phyloP scores from a whole-genome alignment of 2,329 filamentous ascomycete genomes.

The Chaetoscypha palmicola region DNA sequence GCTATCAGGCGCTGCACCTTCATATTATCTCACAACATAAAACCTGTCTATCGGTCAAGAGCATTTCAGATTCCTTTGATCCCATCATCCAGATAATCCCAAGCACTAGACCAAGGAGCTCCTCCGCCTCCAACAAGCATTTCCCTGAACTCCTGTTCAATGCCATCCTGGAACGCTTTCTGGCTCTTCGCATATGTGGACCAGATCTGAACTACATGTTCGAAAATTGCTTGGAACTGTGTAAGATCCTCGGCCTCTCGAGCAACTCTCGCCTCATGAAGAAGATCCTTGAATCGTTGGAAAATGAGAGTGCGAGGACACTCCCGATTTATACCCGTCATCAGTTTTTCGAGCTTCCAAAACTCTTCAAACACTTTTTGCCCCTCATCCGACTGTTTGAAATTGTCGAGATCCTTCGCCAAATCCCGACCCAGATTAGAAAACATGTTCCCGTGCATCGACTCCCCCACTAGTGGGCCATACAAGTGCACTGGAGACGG shows the following conservation, averaged over 20 bases:
- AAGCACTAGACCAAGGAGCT: neutral
- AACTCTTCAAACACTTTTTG: conserved; percentile 13
- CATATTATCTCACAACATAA: too few relatives aligned
- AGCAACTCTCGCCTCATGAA: conserved; percentile 2
- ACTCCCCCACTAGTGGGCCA: neutral
- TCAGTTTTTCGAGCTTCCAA: conserved; percentile 15
- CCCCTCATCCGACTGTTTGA: conserved; percentile 2
- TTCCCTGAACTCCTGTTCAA: neutral
- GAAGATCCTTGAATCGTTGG: conserved; percentile 1
- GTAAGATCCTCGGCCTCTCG: conserved; percentile 3
- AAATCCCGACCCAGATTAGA: too few relatives aligned
- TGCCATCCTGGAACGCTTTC: neutral
- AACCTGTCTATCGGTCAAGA: too few relatives aligned
- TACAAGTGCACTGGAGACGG: too few relatives aligned
- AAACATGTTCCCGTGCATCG: too few relatives aligned
- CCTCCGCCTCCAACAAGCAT: neutral
- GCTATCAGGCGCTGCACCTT: too few relatives aligned
- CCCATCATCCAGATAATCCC: too few relatives aligned
- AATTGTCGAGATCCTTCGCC: conserved; percentile 12
- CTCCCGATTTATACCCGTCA: conserved; percentile 11
- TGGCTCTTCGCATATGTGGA: neutral
- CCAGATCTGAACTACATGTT: conserved; percentile 3
- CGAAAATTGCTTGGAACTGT: neutral
- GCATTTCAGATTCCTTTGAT: too few relatives aligned
- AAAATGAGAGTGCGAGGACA: neutral